Conservation (phyloP, 495 filamentous ascomycete genomes). For the Aspergillus heteromorphus region DNA sequence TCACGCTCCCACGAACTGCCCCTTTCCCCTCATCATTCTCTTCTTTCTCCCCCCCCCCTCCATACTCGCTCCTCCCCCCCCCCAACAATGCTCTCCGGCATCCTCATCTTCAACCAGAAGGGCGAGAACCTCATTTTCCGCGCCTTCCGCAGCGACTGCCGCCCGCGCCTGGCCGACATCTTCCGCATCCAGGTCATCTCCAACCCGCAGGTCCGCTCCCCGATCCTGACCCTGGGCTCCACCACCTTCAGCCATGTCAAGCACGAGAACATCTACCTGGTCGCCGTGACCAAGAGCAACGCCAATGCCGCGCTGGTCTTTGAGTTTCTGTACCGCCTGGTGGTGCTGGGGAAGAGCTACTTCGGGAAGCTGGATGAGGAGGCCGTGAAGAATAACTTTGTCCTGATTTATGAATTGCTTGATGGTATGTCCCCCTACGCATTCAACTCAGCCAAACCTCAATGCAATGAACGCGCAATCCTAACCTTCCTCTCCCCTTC, state of each 20-base stretch:
- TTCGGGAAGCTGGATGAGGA: conserved; percentile 99
- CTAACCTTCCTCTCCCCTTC: not conserved
- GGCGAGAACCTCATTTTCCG: conserved; percentile 99
- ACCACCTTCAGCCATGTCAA: conserved; percentile 99
- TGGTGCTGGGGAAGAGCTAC: conserved; percentile 86
- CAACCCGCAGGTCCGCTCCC: conserved; percentile 95
- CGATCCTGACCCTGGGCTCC: conserved; percentile 93
- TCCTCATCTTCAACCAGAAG: conserved; percentile 98
- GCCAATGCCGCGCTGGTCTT: conserved; percentile 98
- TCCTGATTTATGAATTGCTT: conserved; percentile 94
- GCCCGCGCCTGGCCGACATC: conserved; percentile 93
- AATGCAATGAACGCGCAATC: no score
- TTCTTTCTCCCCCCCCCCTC: conserved; percentile 15
- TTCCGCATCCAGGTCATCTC: conserved; percentile 99
- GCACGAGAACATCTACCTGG: conserved; percentile 98
- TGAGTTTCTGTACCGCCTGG: conserved; percentile 92
- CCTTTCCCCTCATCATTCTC: conserved; percentile 3
- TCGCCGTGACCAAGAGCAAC: conserved; percentile 98
- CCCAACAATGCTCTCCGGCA: conserved; percentile 82
- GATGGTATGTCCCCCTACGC: conserved; percentile 60
- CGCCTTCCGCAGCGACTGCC: conserved; percentile 95
- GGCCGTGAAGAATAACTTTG: conserved; percentile 99
- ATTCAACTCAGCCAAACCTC: not conserved
- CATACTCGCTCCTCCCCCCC: conserved; percentile 5
- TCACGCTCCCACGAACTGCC: not conserved